Evolutionary conservation across 768 basidiomycete genomes (phyloP).

Genomic region (Auriscalpium orientale): DNA sequence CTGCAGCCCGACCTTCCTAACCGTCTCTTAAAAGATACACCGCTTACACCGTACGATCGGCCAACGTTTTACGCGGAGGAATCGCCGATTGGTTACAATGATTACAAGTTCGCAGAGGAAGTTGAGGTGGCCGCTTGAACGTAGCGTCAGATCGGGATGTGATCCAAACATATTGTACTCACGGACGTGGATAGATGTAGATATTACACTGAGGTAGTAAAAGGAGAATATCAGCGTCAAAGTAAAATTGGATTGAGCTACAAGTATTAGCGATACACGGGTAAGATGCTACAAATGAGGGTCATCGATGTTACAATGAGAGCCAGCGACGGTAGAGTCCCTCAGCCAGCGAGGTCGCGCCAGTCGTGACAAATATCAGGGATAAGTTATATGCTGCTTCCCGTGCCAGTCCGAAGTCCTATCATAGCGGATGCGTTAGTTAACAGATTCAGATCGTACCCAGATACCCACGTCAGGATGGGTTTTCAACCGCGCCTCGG

Average conservation of each 20-base stretch:
- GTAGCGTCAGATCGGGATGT: too few relatives aligned
- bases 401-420: conserved; percentile 49
- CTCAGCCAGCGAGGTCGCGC: conserved; percentile 64
- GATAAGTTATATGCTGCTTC: conserved; percentile 89
- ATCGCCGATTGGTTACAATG: conserved; percentile 24
- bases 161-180: too few relatives aligned
- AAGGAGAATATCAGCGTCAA: background rate
- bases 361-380: conserved; percentile 73
- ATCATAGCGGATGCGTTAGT: background rate
- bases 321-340: conserved; percentile 73
- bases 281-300: background rate
- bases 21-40: conserved; percentile 19
- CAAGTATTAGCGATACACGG: background rate
- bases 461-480: conserved; percentile 25
- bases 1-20: conserved; percentile 25
- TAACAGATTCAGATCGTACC: background rate
- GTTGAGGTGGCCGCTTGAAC: too few relatives aligned
- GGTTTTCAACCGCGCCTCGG: conserved; percentile 34
- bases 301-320: conserved; percentile 39
- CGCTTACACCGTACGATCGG: conserved; percentile 21
- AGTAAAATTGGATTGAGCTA: background rate
- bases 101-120: conserved; percentile 15
- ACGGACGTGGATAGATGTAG: too few relatives aligned
- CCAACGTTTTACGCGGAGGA: conserved; percentile 12
- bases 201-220: too few relatives aligned